These are phyloP conservation scores for Apocynum venetum DNA, from an alignment of 257 asterid genomes.

Conservation along the genomic window DNA sequence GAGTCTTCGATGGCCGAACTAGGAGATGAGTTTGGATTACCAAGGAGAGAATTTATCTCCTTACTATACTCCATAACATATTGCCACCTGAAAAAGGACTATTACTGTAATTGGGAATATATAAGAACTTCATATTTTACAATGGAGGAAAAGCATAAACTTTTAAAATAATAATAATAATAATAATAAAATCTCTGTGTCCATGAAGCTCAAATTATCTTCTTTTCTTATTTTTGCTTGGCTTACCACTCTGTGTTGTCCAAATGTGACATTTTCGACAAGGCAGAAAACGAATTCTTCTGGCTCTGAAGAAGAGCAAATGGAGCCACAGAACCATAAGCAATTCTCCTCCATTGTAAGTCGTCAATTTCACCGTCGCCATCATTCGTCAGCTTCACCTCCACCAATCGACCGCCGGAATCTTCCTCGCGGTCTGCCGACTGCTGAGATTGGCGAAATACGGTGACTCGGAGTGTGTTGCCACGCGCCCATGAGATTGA, in stretches of 20 bases:
- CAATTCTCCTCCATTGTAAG: conserved; percentile 69
- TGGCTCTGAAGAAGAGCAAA: conserved; percentile 87
- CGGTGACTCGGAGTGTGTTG: conserved; percentile 76
- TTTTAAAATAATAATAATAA: neutral
- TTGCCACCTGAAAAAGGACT: conserved; percentile 56
- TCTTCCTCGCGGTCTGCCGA: conserved; percentile 19
- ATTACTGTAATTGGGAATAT: neutral
- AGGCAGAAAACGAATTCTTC: conserved; percentile 40
- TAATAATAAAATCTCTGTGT: neutral
- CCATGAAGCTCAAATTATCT: neutral
- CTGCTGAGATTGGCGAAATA: conserved; percentile 32
- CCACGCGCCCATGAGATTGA: conserved; percentile 89
- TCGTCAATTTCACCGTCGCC: conserved; percentile 58
- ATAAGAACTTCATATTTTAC: neutral
- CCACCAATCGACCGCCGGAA: conserved; percentile 66
- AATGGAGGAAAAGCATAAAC: neutral
- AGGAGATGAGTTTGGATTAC: conserved; percentile 44
- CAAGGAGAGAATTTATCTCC: conserved; percentile 71
- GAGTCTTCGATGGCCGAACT: conserved; percentile 62
- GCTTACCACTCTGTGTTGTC: conserved; percentile 58
- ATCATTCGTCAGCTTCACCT: conserved; percentile 50
- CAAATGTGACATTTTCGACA: conserved; percentile 32
- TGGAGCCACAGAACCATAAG: conserved; percentile 87
- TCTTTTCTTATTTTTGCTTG: neutral
- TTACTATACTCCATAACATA: conserved; percentile 83